A percentile compares a stretch with the other conserved stretches of the same genome.
These are phyloP conservation scores for Epichloe aotearoae DNA, from an alignment of 2,329 filamentous ascomycete species.

Conservation along the genomic window DNA sequence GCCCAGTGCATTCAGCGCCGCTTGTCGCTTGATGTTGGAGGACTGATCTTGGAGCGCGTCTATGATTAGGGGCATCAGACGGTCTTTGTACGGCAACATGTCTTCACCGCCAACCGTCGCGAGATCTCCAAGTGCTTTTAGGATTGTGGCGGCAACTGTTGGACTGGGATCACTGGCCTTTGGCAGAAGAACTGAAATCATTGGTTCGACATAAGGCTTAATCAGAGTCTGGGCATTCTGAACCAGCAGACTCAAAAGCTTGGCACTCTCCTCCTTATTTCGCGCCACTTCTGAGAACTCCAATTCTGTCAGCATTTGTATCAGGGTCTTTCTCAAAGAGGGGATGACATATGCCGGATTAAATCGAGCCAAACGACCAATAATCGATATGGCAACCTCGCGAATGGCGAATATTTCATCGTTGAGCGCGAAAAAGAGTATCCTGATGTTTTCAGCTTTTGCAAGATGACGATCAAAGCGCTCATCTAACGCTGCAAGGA, in stretches of 20 bases:
- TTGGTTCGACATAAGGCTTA: conserved; percentile 92
- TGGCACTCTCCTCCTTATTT: conserved; percentile 94
- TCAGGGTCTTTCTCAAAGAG: conserved; percentile 82
- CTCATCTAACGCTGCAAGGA: conserved; percentile 77
- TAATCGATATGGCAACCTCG: conserved; percentile 91
- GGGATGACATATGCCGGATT: conserved; percentile 98
- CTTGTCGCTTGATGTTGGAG: conserved; percentile 78
- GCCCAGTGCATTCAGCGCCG: conserved; percentile 78
- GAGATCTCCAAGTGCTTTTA: conserved; percentile 88
- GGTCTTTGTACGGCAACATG: conserved; percentile 82
- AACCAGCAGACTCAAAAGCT: conserved; percentile 81
- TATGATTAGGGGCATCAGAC: conserved; percentile 90
- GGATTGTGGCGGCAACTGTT: conserved; percentile 84
- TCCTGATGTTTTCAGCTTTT: conserved; percentile 93
- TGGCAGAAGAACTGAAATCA: conserved; percentile 86
- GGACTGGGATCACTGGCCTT: conserved; percentile 78
- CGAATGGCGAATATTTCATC: conserved; percentile 88
- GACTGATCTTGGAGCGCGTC: conserved; percentile 89
- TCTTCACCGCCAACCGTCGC: conserved; percentile 88
- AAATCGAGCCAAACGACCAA: conserved; percentile 77
- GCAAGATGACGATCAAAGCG: conserved; percentile 95
- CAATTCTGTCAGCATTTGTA: conserved; percentile 91
- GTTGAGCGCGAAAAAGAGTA: conserved; percentile 87
- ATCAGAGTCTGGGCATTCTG: conserved; percentile 87
- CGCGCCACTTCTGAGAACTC: conserved; percentile 89